Conservation (phyloP, 2,329 filamentous ascomycete genomes). For the Tympanopsis confertula region DNA sequence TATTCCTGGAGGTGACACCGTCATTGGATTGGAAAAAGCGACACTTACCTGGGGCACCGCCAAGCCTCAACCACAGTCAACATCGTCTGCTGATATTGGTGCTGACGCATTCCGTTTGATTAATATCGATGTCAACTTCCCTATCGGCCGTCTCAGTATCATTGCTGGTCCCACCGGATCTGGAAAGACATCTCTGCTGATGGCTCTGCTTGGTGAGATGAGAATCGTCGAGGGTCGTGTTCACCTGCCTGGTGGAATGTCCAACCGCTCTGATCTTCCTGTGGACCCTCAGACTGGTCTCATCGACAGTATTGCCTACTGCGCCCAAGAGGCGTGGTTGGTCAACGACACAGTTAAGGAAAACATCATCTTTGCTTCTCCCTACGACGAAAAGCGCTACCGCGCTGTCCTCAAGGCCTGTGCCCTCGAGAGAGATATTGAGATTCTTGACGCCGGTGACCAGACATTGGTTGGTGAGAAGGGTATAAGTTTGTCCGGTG, state of each 20-base stretch:
- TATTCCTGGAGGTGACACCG: slow-evolving; percentile 22
- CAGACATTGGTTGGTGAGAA: slow-evolving; percentile 65
- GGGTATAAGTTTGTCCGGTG: slow-evolving; percentile 63
- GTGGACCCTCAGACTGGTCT: slow-evolving; percentile 74
- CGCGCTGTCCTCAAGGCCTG: slow-evolving; percentile 58
- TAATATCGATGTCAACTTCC: slow-evolving; percentile 72
- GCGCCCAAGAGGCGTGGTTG: slow-evolving; percentile 73
- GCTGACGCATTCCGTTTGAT: slow-evolving; percentile 61
- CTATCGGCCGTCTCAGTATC: slow-evolving; percentile 77
- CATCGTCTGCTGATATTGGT: neutral
- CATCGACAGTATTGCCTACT: slow-evolving; percentile 88
- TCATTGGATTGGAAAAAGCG: slow-evolving; percentile 50
- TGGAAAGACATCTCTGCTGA: slow-evolving; percentile 88
- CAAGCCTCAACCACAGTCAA: neutral
- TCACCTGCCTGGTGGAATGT: slow-evolving; percentile 70
- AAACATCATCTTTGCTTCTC: slow-evolving; percentile 61
- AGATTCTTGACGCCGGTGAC: slow-evolving; percentile 61
- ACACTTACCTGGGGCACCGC: slow-evolving; percentile 43
- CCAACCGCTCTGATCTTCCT: slow-evolving; percentile 71
- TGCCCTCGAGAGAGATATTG: slow-evolving; percentile 58
- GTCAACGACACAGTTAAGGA: slow-evolving; percentile 66
- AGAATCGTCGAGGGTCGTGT: slow-evolving; percentile 70
- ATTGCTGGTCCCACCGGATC: slow-evolving; percentile 87
- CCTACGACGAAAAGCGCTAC: slow-evolving; percentile 53
- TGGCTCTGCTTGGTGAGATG: slow-evolving; percentile 96